These are phyloP conservation scores for Chernovozyma aurita DNA, from an alignment of 1,139 yeast species.

Conservation along the genomic window DNA sequence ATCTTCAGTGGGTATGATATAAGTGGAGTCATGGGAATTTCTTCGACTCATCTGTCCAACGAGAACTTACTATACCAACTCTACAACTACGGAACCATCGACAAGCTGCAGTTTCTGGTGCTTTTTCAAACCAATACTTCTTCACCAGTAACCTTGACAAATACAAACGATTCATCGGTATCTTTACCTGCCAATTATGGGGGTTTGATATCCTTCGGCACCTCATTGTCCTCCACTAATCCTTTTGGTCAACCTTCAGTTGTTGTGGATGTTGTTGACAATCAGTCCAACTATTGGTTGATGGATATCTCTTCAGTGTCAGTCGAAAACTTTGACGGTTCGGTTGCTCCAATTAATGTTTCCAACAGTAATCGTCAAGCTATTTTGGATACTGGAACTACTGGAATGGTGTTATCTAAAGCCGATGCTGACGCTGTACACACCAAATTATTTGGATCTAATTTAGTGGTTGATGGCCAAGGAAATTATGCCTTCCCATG, in stretches of 20 bases:
- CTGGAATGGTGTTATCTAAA: slow-evolving; percentile 55
- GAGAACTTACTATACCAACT: slow-evolving; percentile 22
- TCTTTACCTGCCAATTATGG: slow-evolving; percentile 15
- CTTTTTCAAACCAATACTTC: slow-evolving; percentile 9
- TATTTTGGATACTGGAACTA: slow-evolving; percentile 64
- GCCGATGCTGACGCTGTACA: slow-evolving; percentile 53
- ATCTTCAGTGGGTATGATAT: slow-evolving; percentile 50
- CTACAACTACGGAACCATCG: slow-evolving; percentile 13
- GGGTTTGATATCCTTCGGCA: slow-evolving; percentile 25
- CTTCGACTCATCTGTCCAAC: slow-evolving; percentile 37
- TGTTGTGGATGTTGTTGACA: slow-evolving; percentile 35
- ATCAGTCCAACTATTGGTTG: slow-evolving; percentile 49
- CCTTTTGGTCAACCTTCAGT: slow-evolving; percentile 20
- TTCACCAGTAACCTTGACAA: slow-evolving; percentile 13
- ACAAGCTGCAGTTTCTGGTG: slow-evolving; percentile 7
- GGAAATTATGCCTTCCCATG: slow-evolving; percentile 60
- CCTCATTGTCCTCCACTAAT: slow-evolving; percentile 8
- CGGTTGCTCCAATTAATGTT: background rate
- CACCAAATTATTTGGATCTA: slow-evolving; percentile 36
- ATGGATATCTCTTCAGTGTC: slow-evolving; percentile 31
- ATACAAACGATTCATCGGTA: slow-evolving; percentile 16
- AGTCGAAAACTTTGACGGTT: background rate
- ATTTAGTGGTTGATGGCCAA: slow-evolving; percentile 49
- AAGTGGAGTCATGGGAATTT: slow-evolving; percentile 61
- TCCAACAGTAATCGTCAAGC: slow-evolving; percentile 28